Base-by-base conservation (phyloP, 176 grass and related monocot genomes). In the Oryza nivara region DNA sequence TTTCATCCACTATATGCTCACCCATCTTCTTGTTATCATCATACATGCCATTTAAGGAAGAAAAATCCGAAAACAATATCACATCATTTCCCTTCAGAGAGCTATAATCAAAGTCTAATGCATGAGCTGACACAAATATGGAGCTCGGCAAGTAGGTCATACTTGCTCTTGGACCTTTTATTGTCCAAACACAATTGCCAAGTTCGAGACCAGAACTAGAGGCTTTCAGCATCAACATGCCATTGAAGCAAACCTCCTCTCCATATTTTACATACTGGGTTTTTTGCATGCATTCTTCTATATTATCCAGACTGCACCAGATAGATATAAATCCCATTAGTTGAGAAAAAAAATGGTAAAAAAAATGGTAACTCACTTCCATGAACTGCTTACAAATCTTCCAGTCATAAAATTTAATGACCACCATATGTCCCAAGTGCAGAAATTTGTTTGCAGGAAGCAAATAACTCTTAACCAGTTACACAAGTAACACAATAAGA, bases 131-230 rank as follows among this genome's bases (percentile, higher is more conserved):
- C 68, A 88, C 85, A 84, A 93, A 98, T 74, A 98, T 54, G 22
- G 89, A 92, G 86, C 89, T 87, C 76, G 96, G 85, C 83, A 98
- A 73, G 80, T 92, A 95, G 52, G 83, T 64, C 80, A 93, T 68
- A 76, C 82, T 90, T 87, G 82, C 84, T 82, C 88, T 93, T 71
- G 87, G 91, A 81, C 88, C 83, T 83, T 89, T 85, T 87, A 98
- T 90, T 52, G 74, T 78, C 96, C 96, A 98, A 68, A 86, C 86
- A 85, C 91, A 98, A 70, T 88, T 95, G 64, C 96, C 96, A 81
- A 98, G 92, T 79, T 98, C 96, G 74, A 95, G 85, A 23, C 96
- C 96, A 70, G 96, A 98, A 82, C 96, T 98, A 77, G 81, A 91
- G 66, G 93, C 89, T 82, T 92, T 98, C 82, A 98, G 79, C 47